Conservation (phyloP, 257 asterid genomes). For the Craterostigma plantagineum region DNA sequence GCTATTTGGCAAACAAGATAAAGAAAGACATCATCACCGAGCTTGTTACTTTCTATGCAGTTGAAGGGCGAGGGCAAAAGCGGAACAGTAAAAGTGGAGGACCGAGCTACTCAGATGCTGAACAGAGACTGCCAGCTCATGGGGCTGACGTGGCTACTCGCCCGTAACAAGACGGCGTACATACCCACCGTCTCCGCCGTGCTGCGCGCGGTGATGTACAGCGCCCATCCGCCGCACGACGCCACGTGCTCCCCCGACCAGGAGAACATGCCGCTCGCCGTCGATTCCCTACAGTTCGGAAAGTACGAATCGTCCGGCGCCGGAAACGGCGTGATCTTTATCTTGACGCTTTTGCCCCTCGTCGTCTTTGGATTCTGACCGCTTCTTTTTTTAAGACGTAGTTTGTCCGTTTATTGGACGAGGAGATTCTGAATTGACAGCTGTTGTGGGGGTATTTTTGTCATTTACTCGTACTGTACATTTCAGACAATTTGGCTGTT, state of each 20-base stretch:
- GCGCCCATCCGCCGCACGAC: conserved; percentile 70
- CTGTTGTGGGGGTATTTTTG: conserved; percentile 26
- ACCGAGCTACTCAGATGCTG: conserved; percentile 58
- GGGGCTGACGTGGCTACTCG: conserved; percentile 98
- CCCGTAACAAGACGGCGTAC: conserved; percentile 92
- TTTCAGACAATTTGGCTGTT: conserved; percentile 14
- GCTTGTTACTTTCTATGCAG: conserved; percentile 13
- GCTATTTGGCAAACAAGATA: not conserved
- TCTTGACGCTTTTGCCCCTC: conserved; percentile 35
- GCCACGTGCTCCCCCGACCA: conserved; percentile 94
- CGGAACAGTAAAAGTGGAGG: conserved; percentile 29
- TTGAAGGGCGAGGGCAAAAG: conserved; percentile 54
- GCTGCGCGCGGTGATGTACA: conserved; percentile 87
- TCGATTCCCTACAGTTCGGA: conserved; percentile 71
- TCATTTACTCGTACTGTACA: conserved; percentile 46
- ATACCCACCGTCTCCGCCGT: conserved; percentile 99
- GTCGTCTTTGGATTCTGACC: conserved; percentile 9
- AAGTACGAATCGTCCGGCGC: conserved; percentile 28
- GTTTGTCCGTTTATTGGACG: not conserved
- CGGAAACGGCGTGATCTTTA: conserved; percentile 1
- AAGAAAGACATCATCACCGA: conserved; percentile 10
- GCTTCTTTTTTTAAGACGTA: conserved; percentile 5
- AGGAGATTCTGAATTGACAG: not conserved
- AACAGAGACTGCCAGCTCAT: conserved; percentile 75
- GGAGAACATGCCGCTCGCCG: conserved; percentile 99